These are phyloP conservation scores for Vitis labrusca DNA, from an alignment of 164 flowering plant genomes.

Conservation along the genomic window DNA sequence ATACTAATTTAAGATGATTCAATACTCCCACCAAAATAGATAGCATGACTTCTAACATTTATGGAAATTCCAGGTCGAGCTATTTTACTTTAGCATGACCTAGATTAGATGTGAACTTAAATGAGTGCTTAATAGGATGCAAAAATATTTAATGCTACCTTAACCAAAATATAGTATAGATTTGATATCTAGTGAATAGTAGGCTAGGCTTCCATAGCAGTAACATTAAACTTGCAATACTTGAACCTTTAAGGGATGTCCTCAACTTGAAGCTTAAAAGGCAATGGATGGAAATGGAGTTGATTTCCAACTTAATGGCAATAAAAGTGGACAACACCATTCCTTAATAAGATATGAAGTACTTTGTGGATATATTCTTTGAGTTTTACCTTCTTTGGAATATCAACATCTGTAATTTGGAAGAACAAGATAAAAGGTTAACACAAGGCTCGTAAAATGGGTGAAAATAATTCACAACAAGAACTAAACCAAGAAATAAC, in stretches of 20 bases:
- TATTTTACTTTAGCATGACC: too few relatives aligned
- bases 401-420: conserved; percentile 86
- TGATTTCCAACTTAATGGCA: conserved; percentile 79
- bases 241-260: not conserved
- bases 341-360: conserved; percentile 61
- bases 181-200: not conserved
- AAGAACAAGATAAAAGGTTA: conserved; percentile 13
- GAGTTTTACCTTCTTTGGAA: conserved; percentile 81
- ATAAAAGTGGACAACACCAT: conserved; percentile 81
- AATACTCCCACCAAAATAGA: too few relatives aligned
- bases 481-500: too few relatives aligned
- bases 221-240: not conserved
- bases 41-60: too few relatives aligned
- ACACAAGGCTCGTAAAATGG: not conserved
- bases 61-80: too few relatives aligned
- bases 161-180: too few relatives aligned
- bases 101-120: too few relatives aligned
- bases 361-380: conserved; percentile 50
- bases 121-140: too few relatives aligned
- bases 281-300: conserved; percentile 87
- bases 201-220: not conserved
- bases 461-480: not conserved
- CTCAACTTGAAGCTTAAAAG: conserved; percentile 73
- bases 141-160: too few relatives aligned
- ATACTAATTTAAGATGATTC: too few relatives aligned